These are phyloP conservation scores for Xylariales sp. DNA, from an alignment of 2,329 filamentous ascomycete genomes.

Conservation along the genomic window DNA sequence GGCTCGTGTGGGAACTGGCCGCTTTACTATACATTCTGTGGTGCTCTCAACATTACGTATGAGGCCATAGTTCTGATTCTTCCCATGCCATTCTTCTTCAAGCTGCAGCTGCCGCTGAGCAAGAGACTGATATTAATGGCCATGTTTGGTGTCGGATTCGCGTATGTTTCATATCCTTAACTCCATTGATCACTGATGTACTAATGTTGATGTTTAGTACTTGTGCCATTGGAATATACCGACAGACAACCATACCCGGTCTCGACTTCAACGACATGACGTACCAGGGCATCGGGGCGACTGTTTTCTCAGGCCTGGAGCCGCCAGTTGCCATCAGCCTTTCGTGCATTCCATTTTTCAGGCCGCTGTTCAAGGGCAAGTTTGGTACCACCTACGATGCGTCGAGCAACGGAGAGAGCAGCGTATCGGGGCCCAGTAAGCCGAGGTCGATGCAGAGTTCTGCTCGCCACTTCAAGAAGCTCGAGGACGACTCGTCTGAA, in stretches of 20 bases:
- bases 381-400: constrained; percentile 1
- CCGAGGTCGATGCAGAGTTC: too few species aligned
- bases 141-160: constrained; percentile 9
- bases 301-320: constrained; percentile 7
- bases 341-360: constrained; percentile 9
- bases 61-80: constrained; percentile 1
- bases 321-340: constrained; percentile 7
- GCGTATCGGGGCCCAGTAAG: too few species aligned
- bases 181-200: neutral
- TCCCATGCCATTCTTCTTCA: neutral
- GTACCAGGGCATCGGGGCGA: constrained; percentile 3
- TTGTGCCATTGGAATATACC: constrained; percentile 8
- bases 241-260: constrained; percentile 5
- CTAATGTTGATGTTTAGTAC: neutral
- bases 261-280: constrained; percentile 3
- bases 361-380: constrained; percentile 5
- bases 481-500: too few species aligned
- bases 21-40: neutral
- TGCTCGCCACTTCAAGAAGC: too few species aligned
- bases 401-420: neutral
- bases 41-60: neutral
- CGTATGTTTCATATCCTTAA: constrained; percentile 2
- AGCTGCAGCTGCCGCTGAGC: neutral
- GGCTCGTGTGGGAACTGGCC: neutral
- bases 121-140: constrained; percentile 7